phyloP scores from a whole-genome alignment of 2,329 filamentous ascomycete species.

The Daldinia sp. region DNA sequence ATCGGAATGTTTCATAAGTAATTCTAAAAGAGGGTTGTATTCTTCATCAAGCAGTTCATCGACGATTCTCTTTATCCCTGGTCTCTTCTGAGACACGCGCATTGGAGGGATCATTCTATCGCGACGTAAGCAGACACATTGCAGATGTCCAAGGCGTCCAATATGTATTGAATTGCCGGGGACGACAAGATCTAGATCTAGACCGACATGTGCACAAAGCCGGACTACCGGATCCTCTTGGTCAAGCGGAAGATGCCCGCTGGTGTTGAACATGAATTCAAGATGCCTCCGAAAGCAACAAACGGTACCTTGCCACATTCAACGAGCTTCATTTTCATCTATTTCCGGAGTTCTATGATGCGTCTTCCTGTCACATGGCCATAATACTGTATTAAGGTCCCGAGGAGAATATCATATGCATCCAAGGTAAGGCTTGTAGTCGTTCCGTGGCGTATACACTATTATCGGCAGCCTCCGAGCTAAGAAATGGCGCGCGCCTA shows the following conservation, averaged over 20 bases:
- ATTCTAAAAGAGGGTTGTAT: not conserved
- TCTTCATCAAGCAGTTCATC: conserved; percentile 11
- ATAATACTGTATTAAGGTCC: not conserved
- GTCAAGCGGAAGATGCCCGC: conserved; percentile 1
- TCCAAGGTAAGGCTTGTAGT: conserved; percentile 2
- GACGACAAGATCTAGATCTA: conserved; percentile 20
- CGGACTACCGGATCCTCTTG: conserved; percentile 15
- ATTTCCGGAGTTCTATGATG: not conserved
- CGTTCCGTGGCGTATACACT: conserved; percentile 3
- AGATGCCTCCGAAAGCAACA: not conserved
- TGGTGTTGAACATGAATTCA: not conserved
- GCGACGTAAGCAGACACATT: conserved; percentile 10
- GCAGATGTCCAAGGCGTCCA: conserved; percentile 4
- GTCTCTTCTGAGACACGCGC: conserved; percentile 29
- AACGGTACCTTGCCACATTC: conserved; percentile 2
- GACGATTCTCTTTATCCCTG: conserved; percentile 7
- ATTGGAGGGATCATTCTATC: conserved; percentile 13
- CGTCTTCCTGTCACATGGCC: conserved; percentile 17
- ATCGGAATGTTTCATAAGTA: conserved; percentile 11
- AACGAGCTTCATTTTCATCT: conserved; percentile 4
- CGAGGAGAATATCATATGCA: not conserved
- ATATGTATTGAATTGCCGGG: conserved; percentile 17
- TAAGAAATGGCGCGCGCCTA: conserved; percentile 2
- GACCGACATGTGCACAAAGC: conserved; percentile 3
- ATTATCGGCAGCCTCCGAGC: conserved; percentile 23